phyloP scores from a whole-genome alignment of 78 protist genomes.

The Isochrysis galbana region DNA sequence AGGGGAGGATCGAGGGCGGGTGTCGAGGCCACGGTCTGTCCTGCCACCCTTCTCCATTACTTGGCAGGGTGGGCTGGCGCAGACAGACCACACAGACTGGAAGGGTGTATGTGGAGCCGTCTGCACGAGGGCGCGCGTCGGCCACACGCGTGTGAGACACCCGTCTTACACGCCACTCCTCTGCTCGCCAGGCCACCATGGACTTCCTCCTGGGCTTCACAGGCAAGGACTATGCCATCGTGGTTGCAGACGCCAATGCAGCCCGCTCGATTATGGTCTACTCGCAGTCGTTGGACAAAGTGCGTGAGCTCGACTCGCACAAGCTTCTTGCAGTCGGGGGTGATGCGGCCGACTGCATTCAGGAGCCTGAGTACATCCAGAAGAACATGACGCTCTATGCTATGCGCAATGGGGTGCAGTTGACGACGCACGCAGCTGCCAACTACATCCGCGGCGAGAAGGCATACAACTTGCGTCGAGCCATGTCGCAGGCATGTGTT shows the following conservation, averaged over 20 bases:
- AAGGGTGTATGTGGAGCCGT: no score
- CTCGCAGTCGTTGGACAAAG: slow-evolving; percentile 51
- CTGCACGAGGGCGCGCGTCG: no score
- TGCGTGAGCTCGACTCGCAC: slow-evolving; percentile 33
- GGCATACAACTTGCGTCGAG: slow-evolving; percentile 49
- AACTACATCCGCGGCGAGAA: slow-evolving; percentile 54
- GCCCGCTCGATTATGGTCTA: slow-evolving; percentile 38
- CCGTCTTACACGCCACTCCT: no score
- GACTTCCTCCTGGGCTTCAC: not conserved
- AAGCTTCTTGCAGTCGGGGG: slow-evolving; percentile 58
- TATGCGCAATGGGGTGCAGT: not conserved
- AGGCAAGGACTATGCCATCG: slow-evolving; percentile 53
- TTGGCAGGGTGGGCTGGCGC: no score
- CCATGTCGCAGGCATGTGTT: not conserved
- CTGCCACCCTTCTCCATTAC: no score
- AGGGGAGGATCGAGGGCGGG: no score
- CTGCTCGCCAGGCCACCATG: no score
- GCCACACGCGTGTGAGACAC: no score
- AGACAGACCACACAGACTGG: no score
- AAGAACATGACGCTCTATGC: slow-evolving; percentile 48
- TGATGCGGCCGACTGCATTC: slow-evolving; percentile 52
- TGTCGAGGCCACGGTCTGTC: no score
- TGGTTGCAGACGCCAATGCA: slow-evolving; percentile 37
- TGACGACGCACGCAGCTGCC: slow-evolving; percentile 56
- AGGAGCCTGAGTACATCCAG: slow-evolving; percentile 51